Evolutionary conservation across 1,284 basidiomycete genomes (phyloP).

Genomic region (Paramarasmius palmivorus): DNA sequence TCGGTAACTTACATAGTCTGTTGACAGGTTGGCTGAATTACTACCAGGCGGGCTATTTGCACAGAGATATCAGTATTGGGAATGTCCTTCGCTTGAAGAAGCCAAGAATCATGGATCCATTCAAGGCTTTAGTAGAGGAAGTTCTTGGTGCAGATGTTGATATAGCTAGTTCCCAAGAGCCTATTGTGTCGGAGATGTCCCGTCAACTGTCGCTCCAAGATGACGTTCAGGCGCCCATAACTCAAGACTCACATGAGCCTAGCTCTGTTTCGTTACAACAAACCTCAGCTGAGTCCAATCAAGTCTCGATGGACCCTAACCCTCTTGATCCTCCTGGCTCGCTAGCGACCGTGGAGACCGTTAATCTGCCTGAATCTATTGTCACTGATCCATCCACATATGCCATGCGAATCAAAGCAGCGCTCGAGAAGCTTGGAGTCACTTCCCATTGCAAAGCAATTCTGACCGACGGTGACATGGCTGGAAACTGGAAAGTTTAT

Average conservation of each 20-base stretch:
- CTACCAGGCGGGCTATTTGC: slow-evolving; percentile 7
- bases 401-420: not conserved
- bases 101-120: not conserved
- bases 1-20: not conserved
- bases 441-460: not conserved
- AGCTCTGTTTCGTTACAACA: too few species aligned
- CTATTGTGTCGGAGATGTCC: too few species aligned
- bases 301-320: too few species aligned
- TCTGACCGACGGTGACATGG: slow-evolving; percentile 12
- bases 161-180: too few species aligned
- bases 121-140: not conserved
- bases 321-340: too few species aligned
- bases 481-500: slow-evolving; percentile 4
- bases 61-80: slow-evolving; percentile 14
- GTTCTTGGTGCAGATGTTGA: not conserved
- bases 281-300: too few species aligned
- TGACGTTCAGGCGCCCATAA: too few species aligned
- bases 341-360: too few species aligned
- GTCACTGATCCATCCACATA: too few species aligned
- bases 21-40: slow-evolving; percentile 10
- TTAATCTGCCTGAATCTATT: too few species aligned
- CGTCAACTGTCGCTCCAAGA: too few species aligned
- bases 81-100: slow-evolving; percentile 11
- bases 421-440: not conserved
- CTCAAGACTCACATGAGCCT: too few species aligned